Base-by-base conservation (phyloP, 2,329 filamentous ascomycete genomes). In the Fusarium pseudograminearum region DNA sequence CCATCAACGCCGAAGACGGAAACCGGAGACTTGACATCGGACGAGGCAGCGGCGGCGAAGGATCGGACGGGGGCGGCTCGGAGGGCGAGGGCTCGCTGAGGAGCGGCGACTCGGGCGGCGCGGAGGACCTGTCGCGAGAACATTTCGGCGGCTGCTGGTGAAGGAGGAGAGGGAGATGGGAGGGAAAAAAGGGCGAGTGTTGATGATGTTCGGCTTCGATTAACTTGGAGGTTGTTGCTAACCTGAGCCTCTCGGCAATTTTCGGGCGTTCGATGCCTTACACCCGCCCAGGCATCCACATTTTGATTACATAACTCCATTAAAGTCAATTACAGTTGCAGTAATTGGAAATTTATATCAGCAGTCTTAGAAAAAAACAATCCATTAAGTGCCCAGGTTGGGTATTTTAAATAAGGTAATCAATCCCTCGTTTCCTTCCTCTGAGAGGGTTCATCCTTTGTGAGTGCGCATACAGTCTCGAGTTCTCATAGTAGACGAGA, bases 1-100 rank as follows among this genome's bases (percentile, higher is more conserved):
- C 96, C 96, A 84, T 98, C 96, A 80, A 99, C 86, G 77, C 96
- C 96, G 84, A 93, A 99, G 79, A 99, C 89, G 77, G 94, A 89
- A 80, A 98, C 87, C 75, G 96, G 96, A 77, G 95, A 90, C 87
- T 93, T 94, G 81, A 89, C 83, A 67, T 90, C 89, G 80, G 89
- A 84, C 78, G 86, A 81, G 75, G 89, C 81, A 78, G 88, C 85
- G 83, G 93, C 92, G 78, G 93, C 93, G 83, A 93, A 98, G 82
- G 88, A 89, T 82, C 94, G 91, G 82, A 89, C 83, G 78, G 88
- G 86, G 78, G 84, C 85, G 78, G 79, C 74, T 61, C 75, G 73
- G 69, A 79, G 65, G 71, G 76, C 73, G 64, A 75, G 57, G 68
- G 87, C 82, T 76, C 88, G 86, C 80, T 90, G 83, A 81, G 91